A percentile compares a stretch with the other conserved stretches of the same genome.
phyloP scores from a whole-genome alignment of 2,329 filamentous ascomycete genomes.

The Arthrobotrys megalospora region DNA sequence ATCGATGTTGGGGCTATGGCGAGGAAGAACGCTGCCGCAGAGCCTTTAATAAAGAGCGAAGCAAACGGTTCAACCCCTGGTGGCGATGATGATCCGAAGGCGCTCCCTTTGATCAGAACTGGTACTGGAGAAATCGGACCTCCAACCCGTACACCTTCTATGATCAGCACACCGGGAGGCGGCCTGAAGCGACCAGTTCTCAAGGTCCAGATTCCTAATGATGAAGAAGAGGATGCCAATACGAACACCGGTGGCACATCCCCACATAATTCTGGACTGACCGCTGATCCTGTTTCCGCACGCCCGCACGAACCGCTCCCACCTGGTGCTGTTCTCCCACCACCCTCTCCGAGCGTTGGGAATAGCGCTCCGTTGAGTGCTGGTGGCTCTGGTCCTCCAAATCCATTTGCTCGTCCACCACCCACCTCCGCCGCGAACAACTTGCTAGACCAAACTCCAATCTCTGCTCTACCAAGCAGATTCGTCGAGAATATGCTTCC shows the following conservation, averaged over 20 bases:
- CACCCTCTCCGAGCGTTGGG: conserved; percentile 86
- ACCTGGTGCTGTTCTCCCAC: conserved; percentile 83
- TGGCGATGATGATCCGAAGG: conserved; percentile 67
- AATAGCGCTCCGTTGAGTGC: conserved; percentile 81
- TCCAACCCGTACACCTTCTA: conserved; percentile 79
- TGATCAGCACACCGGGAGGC: conserved; percentile 71
- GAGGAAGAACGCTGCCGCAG: conserved; percentile 69
- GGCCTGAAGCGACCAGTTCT: conserved; percentile 79
- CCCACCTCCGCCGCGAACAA: conserved; percentile 73
- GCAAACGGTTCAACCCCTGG: conserved; percentile 66
- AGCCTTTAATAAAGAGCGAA: conserved; percentile 42
- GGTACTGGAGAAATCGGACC: conserved; percentile 69
- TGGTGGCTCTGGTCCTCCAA: conserved; percentile 90
- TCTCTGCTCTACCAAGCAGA: conserved; percentile 91
- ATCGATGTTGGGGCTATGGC: conserved; percentile 75
- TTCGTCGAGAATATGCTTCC: conserved; percentile 91
- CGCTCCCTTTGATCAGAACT: conserved; percentile 56
- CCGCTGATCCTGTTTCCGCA: conserved; percentile 74
- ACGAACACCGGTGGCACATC: conserved; percentile 80
- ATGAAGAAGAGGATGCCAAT: conserved; percentile 82
- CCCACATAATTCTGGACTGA: conserved; percentile 73
- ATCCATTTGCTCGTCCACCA: conserved; percentile 91
- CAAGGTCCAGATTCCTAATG: conserved; percentile 95
- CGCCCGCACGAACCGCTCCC: conserved; percentile 64
- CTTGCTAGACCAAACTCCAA: conserved; percentile 79